Evolutionary conservation across 305 asterid genomes (phyloP), one percentile per base, ranked within the genome.

Genomic region (Fraxinus albicans): DNA sequence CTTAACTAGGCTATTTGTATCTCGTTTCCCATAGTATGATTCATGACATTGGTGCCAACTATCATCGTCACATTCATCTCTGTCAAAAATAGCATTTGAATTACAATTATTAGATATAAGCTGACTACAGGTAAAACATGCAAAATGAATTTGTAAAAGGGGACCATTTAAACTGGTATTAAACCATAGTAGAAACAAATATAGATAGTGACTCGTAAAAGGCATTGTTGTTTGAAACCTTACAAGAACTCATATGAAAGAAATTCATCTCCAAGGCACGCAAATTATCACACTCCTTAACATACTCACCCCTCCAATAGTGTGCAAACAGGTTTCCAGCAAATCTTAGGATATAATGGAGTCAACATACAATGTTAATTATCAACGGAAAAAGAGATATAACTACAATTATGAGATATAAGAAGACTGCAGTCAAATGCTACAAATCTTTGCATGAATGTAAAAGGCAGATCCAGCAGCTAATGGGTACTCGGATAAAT

Each of bases 1-100:
- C 96, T 89, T 90, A 82, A 95, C 95, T 53, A 97, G 91, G 88
- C 87, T 93, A 33, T 93, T 94, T 4, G 97, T 94, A 87, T 97
- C 99, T 78, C 99, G 94, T 84, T 97, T 97, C 1, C 99, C 99
- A 89, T 97, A 95, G 89, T 97, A 97, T 19, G 99, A 88, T 87
- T 97, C 99, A 60, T 97, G 99, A 7, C 90, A 95, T 75, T 92
- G 95, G 86, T 93, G 98, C 55, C 98, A 53, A 53, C 65, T 1
- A 53, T 53, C 2, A 17, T n/a, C 65, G n/a, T 53, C 25, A 53
- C 98, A 79, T 92, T 92, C 93, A 40, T 92, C 98, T 85, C 98
- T 96, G 94, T 17, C 44, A 12, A 19, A 65, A 29, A 74, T n/a
- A 17, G 25, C 23, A n/a, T 53, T 47, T n/a, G 25, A 53, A 53